A percentile compares a stretch with the other conserved stretches of the same genome.
phyloP scores from a whole-genome alignment of 495 filamentous ascomycete species.

The Talaromyces ruber region DNA sequence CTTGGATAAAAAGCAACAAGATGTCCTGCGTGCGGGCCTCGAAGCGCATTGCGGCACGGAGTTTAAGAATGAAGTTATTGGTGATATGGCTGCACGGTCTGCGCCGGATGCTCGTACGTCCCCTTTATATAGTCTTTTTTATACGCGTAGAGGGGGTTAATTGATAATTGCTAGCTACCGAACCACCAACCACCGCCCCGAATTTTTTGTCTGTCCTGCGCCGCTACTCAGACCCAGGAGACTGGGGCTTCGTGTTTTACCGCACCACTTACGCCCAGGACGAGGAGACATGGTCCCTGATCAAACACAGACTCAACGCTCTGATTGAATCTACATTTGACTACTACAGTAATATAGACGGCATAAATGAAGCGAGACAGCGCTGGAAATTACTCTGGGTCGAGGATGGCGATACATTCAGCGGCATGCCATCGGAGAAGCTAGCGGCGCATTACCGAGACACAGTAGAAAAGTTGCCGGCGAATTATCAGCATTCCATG shows the following conservation, averaged over 20 bases:
- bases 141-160: not conserved
- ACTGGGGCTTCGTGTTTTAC: slow-evolving; percentile 2
- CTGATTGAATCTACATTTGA: slow-evolving; percentile 2
- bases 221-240: not conserved
- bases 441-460: not conserved
- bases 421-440: not conserved
- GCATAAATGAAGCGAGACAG: not conserved
- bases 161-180: not conserved
- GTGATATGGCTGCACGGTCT: not conserved
- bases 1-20: not conserved
- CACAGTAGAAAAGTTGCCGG: not conserved
- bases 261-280: not conserved
- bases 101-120: not conserved
- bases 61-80: slow-evolving; percentile 4
- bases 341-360: slow-evolving; percentile 1
- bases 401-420: not conserved
- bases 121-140: not conserved
- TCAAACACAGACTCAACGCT: not conserved
- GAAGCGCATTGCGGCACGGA: slow-evolving; percentile 7
- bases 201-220: not conserved
- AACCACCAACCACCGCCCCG: not conserved
- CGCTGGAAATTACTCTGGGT: slow-evolving; percentile 5
- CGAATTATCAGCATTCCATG: slow-evolving; percentile 2
- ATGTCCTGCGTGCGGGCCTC: not conserved
- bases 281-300: not conserved